A percentile compares a stretch with the other conserved stretches of the same genome.
These are phyloP conservation scores for Galerina sulciceps DNA, from an alignment of 768 basidiomycete genomes.

Conservation along the genomic window DNA sequence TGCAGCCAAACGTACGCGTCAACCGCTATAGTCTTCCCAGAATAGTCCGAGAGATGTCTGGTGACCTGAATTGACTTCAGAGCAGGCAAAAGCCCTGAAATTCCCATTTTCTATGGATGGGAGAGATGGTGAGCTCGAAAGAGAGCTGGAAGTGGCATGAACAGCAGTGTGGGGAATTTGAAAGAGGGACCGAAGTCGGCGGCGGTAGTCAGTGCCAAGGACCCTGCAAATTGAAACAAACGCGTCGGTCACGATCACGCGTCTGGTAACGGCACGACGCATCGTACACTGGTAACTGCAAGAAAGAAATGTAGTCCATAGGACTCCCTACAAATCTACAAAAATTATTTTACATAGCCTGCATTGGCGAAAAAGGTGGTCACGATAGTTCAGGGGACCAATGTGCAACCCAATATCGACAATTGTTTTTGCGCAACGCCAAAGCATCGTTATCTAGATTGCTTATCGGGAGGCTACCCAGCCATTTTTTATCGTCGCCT, in stretches of 20 bases:
- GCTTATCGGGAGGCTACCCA: slow-evolving; percentile 48
- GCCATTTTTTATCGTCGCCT: slow-evolving; percentile 44
- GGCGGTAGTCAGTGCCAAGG: neutral
- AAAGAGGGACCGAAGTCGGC: neutral
- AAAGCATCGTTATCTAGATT: slow-evolving; percentile 53
- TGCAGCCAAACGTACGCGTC: slow-evolving; percentile 97
- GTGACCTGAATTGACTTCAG: slow-evolving; percentile 88
- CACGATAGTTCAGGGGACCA: slow-evolving; percentile 33
- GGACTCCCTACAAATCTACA: neutral
- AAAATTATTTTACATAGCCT: neutral
- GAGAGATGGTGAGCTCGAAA: neutral
- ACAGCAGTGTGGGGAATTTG: neutral
- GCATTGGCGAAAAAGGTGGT: too few relatives aligned
- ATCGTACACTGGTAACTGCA: neutral
- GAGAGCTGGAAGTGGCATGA: slow-evolving; percentile 7
- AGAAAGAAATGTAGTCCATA: neutral
- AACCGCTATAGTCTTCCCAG: slow-evolving; percentile 85
- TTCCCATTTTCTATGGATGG: slow-evolving; percentile 68
- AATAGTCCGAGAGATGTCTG: slow-evolving; percentile 78
- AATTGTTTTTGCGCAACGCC: slow-evolving; percentile 56
- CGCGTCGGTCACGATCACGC: slow-evolving; percentile 16
- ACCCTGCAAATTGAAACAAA: neutral
- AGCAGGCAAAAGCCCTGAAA: slow-evolving; percentile 86
- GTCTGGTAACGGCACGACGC: slow-evolving; percentile 3
- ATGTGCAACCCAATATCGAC: slow-evolving; percentile 66